phyloP scores from a whole-genome alignment of 495 filamentous ascomycete species.

The Podospora fimiseda region DNA sequence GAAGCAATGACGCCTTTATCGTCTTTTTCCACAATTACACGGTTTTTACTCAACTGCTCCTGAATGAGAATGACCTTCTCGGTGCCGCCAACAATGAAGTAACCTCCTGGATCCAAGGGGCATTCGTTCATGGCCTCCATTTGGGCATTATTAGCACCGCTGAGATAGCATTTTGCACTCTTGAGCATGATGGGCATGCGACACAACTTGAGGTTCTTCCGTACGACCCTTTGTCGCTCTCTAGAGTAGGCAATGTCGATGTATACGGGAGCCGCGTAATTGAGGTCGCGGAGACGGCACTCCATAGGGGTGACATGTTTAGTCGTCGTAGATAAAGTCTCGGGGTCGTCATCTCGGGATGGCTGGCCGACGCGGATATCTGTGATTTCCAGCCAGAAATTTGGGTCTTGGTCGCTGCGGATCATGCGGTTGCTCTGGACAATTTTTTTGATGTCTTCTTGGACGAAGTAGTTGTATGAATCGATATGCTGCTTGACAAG shows the following conservation, averaged over 20 bases:
- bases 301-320: conserved; percentile 80
- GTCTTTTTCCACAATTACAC: conserved; percentile 92
- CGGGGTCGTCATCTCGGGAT: conserved; percentile 64
- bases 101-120: conserved; percentile 90
- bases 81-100: conserved; percentile 80
- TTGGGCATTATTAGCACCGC: conserved; percentile 68
- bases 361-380: conserved; percentile 80
- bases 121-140: conserved; percentile 91
- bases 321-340: conserved; percentile 42
- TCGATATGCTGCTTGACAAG: conserved; percentile 68
- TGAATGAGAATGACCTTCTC: conserved; percentile 98
- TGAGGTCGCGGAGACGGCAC: conserved; percentile 90
- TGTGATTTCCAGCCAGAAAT: conserved; percentile 82
- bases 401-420: conserved; percentile 78
- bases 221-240: conserved; percentile 61
- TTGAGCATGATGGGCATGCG: conserved; percentile 94
- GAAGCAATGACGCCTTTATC: conserved; percentile 86
- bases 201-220: conserved; percentile 70
- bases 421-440: conserved; percentile 80
- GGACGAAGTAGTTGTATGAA: conserved; percentile 95
- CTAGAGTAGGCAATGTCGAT: conserved; percentile 84
- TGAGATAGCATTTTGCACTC: conserved; percentile 84
- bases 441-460: conserved; percentile 93
- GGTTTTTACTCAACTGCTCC: conserved; percentile 96
- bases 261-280: conserved; percentile 85